Evolutionary conservation across 371 early-diverging fungal genomes (phyloP), one percentile per base, ranked within the genome.

Genomic region (Mucor velutinosus): DNA sequence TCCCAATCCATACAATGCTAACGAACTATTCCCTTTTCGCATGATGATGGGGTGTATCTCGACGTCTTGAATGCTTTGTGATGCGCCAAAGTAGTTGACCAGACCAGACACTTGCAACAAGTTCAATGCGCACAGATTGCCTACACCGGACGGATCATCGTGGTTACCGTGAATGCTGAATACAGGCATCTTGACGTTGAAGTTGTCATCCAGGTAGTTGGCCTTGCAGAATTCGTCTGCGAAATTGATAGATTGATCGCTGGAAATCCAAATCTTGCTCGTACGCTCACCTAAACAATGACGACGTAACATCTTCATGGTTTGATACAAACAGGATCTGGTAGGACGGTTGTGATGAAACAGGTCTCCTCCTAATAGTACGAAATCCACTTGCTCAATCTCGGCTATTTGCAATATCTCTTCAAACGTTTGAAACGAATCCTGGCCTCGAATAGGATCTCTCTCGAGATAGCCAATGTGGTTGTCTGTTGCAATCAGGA

Each of bases 131-230:
- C 94, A 93, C 49, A 97, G 76, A 67, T 88, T 89, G 29, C 92
- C 78, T 65, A 90, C 85, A 7, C 99, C 99, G 14, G 92, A 86
- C 7, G 99, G 99, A 86, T 99, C 99, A 74, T 99, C 99, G 73
- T 99, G 99, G 82, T 99, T 99, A 0, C 99, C 99, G 76, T 99
- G 99, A 45, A 99, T 99, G 0, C 96, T 90, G 74, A 99, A 97
- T 0, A 99, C 87, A 0, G 99, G 99, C 27, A 97, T 83, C 2
- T 87, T 73, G 27, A 99, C 85, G 66, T 96, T 96, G 29, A 92
- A 72, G 72, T 99, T 97, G 14, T 93, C 92, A 74, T 98, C 96
- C 66, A 91, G 81, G 75, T 93, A 95, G 72, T 99, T 99, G 32
- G 93, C 93, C 4, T 73, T 82, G 7, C 68, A 70, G 62, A 88